These are phyloP conservation scores for Byssothecium circinans DNA, from an alignment of 2,329 filamentous ascomycete species.

Conservation along the genomic window DNA sequence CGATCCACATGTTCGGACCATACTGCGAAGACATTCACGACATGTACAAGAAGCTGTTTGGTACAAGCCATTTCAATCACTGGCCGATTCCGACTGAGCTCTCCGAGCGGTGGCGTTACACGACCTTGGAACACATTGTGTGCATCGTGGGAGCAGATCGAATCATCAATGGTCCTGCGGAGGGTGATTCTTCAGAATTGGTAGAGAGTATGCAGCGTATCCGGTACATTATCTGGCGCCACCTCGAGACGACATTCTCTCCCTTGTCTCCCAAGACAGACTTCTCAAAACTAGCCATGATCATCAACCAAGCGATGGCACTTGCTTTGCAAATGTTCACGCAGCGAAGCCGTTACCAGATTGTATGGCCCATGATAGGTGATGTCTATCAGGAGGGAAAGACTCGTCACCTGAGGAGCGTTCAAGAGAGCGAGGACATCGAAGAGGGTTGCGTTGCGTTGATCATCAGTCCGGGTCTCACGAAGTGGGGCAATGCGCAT, in stretches of 20 bases:
- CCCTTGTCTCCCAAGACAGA: not conserved
- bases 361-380: slow-evolving; percentile 19
- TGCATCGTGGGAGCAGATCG: not conserved
- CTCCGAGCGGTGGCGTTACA: slow-evolving; percentile 17
- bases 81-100: slow-evolving; percentile 2
- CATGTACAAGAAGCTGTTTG: slow-evolving; percentile 4
- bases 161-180: not conserved
- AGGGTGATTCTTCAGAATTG: not conserved
- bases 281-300: not conserved
- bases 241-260: not conserved
- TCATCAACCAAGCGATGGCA: slow-evolving; percentile 19
- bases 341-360: slow-evolving; percentile 19
- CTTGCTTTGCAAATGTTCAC: slow-evolving; percentile 18
- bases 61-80: not conserved
- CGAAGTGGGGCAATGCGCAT: slow-evolving; percentile 28
- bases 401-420: slow-evolving; percentile 6
- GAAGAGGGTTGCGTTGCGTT: slow-evolving; percentile 14
- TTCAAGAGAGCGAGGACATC: slow-evolving; percentile 13
- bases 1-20: slow-evolving; percentile 4
- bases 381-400: not conserved
- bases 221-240: not conserved
- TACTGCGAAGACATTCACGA: not conserved
- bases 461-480: slow-evolving; percentile 22
- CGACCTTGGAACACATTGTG: slow-evolving; percentile 7
- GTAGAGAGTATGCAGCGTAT: slow-evolving; percentile 2